phyloP scores from a whole-genome alignment of 441 rosid species.

The Theobroma grandiflorum region DNA sequence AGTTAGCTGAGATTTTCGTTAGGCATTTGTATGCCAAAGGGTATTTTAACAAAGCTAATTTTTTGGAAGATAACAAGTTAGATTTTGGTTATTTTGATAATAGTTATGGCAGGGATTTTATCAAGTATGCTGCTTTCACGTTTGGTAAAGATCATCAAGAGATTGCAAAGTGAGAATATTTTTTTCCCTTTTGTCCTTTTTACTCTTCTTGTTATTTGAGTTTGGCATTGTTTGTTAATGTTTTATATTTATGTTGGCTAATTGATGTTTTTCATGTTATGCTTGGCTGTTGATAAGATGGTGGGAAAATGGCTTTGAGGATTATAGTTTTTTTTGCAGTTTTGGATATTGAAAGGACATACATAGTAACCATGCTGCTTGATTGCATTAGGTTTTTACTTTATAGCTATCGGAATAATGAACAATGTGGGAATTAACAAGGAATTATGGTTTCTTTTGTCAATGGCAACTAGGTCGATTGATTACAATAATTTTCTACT shows the following conservation, averaged over 20 bases:
- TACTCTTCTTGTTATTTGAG: background rate
- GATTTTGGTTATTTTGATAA: conserved; percentile 60
- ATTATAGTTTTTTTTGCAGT: background rate
- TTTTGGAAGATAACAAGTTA: conserved; percentile 46
- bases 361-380: background rate
- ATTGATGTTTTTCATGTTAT: conserved; percentile 8
- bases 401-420: background rate
- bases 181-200: background rate
- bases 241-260: conserved; percentile 11
- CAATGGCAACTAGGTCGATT: background rate
- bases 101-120: conserved; percentile 57
- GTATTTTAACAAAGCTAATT: conserved; percentile 70
- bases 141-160: conserved; percentile 77
- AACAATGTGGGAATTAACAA: background rate
- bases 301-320: background rate
- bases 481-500: background rate
- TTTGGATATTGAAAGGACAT: background rate
- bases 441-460: background rate
- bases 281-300: background rate
- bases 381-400: background rate
- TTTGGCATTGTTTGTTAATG: background rate
- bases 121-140: conserved; percentile 57
- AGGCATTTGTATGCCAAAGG: conserved; percentile 61
- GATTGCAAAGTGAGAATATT: conserved; percentile 66
- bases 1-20: conserved; percentile 55